Evolutionary conservation across 2,329 filamentous ascomycete species (phyloP), one percentile per base, ranked within the genome.

Genomic region (Fusarium virguliforme): DNA sequence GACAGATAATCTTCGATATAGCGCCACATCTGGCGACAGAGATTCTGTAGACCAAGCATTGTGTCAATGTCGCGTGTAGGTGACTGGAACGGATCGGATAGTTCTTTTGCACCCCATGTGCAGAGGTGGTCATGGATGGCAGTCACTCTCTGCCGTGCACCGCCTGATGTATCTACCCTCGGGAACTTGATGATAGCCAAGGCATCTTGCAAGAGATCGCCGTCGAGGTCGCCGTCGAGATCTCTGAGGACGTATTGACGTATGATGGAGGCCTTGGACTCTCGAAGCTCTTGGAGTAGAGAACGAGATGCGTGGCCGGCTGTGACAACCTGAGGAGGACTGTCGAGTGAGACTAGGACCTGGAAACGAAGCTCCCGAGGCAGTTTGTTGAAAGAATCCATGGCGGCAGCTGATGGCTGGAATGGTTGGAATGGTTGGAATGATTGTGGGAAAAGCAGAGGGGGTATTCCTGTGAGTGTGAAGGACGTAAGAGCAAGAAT

Each of bases 171-270:
- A 48, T 32, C 15, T 22, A 37, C 4, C 13, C 9, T 51, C 9
- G 54, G 54, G 30, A 63, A 63, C 8, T 37, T 24, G 13, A 63
- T 4, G 26, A 63, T 34, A 10, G 60, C 54, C 40, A 63, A n/a
- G 26, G 32, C 34, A 9, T 63, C 60, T 41, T 63, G 54, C 7
- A 63, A 4, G 28, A 37, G 4, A 6, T 51, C 54, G 6, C 13
- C 30, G 6, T 35, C 28, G 26, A 63, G 60, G 4, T 18, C 43
- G 9, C 26, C 15, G 15, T 51, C 18, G 18, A 18, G 18, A 18
- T 18, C 26, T 18, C 38, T 50, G 18, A 18, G 38, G 3, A 15
- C 34, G 26, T 38, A 30, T 13, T 26, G 53, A n/a, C 26, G 54
- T n/a, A 18, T 6, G 4, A 77, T 67, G 9, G 37, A 28, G 10